Percentiles rank a stretch among this genome's conserved stretches.
phyloP scores from a whole-genome alignment of 2,329 filamentous ascomycete species.

The Monilinia polystroma region DNA sequence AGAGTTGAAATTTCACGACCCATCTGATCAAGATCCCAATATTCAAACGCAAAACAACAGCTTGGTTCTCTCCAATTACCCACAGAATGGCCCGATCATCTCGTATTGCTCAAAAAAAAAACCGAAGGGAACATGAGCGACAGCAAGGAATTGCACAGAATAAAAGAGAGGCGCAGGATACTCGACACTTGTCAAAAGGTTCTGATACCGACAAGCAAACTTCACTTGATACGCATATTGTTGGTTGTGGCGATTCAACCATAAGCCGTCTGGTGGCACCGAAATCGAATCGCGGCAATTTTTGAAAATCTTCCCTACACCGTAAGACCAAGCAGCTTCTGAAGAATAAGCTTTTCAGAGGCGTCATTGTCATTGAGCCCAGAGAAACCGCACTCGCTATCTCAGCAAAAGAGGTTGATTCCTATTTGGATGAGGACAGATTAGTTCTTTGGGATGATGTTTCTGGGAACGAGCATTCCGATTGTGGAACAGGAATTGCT shows the following conservation, averaged over 20 bases:
- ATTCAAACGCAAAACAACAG: not conserved
- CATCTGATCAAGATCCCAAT: not conserved
- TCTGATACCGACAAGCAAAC: not conserved
- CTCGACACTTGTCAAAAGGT: not conserved
- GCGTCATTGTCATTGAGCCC: constrained; percentile 17
- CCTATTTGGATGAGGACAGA: constrained; percentile 2
- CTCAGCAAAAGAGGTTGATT: constrained; percentile 16
- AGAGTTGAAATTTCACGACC: not conserved
- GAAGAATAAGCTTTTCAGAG: constrained; percentile 20
- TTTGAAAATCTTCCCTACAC: not conserved
- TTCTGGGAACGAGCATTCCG: too few species aligned
- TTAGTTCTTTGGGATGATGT: constrained; percentile 21
- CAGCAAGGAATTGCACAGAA: constrained; percentile 18
- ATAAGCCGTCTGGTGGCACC: not conserved
- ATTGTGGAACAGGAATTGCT: too few species aligned
- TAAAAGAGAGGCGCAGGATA: not conserved
- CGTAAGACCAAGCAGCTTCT: constrained; percentile 15
- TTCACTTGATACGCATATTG: not conserved
- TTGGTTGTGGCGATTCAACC: constrained; percentile 4
- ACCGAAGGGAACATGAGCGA: constrained; percentile 21
- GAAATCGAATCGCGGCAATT: not conserved
- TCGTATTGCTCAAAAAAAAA: constrained; percentile 22
- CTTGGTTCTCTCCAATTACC: not conserved
- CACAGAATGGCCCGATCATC: constrained; percentile 23
- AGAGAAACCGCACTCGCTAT: constrained; percentile 16